phyloP scores from a whole-genome alignment of 73 alveolate genomes.

The Paramecium sexaurelia region DNA sequence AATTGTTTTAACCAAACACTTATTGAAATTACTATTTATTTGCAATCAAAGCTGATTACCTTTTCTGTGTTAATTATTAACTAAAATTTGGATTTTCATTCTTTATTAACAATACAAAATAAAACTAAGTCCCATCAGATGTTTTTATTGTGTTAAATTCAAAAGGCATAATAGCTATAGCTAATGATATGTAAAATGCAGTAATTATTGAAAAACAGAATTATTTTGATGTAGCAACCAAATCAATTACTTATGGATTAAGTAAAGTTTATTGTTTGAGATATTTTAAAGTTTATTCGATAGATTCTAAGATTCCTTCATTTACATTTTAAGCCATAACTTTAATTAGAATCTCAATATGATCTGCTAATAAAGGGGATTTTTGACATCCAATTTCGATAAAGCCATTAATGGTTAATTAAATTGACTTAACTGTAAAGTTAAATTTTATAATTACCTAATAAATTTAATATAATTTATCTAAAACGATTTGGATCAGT shows the following conservation, averaged over 20 bases:
- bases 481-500: constrained; percentile 41
- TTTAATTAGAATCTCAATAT: neutral
- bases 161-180: constrained; percentile 7
- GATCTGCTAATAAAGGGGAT: neutral
- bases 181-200: constrained; percentile 23
- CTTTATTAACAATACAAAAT: neutral
- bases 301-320: neutral
- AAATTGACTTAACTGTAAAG: constrained; percentile 6
- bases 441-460: neutral
- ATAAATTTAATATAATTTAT: neutral
- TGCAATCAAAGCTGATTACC: neutral
- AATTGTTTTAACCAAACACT: neutral
- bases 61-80: neutral
- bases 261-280: neutral
- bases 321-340: constrained; percentile 3
- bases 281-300: neutral
- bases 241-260: neutral
- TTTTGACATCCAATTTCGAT: neutral
- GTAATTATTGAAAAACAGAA: neutral
- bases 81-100: constrained; percentile 33
- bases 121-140: neutral
- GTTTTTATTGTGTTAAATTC: neutral
- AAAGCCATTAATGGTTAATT: neutral
- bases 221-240: neutral
- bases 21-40: neutral